phyloP scores from a whole-genome alignment of 495 filamentous ascomycete genomes.

The Aspergillus funiculosus region DNA sequence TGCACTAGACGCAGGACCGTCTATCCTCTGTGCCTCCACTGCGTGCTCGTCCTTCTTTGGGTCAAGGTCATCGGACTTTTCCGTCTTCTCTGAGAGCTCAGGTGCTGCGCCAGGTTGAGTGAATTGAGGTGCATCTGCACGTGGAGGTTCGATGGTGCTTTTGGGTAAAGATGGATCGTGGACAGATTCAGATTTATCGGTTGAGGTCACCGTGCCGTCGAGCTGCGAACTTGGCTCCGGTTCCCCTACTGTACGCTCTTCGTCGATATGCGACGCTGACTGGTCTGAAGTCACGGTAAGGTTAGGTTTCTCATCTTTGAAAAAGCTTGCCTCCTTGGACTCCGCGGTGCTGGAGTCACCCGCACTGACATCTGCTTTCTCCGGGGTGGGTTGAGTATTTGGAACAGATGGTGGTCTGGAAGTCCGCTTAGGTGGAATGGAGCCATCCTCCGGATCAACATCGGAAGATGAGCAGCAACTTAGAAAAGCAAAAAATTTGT shows the following conservation, averaged over 20 bases:
- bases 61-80: slow-evolving; percentile 11
- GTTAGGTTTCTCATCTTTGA: slow-evolving; percentile 48
- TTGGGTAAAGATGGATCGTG: slow-evolving; percentile 9
- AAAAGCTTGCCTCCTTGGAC: slow-evolving; percentile 45
- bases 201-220: slow-evolving; percentile 22
- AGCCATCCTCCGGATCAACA: slow-evolving; percentile 51
- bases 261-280: slow-evolving; percentile 29
- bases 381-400: slow-evolving; percentile 50
- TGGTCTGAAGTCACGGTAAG: slow-evolving; percentile 32
- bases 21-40: slow-evolving; percentile 3
- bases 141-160: slow-evolving; percentile 6
- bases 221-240: slow-evolving; percentile 20
- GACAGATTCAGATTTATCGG: slow-evolving; percentile 14
- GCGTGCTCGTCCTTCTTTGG: slow-evolving; percentile 8
- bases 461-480: slow-evolving; percentile 75
- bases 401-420: slow-evolving; percentile 47
- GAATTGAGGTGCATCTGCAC: background rate
- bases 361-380: slow-evolving; percentile 45
- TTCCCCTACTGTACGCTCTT: slow-evolving; percentile 21
- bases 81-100: background rate
- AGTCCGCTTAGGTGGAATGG: slow-evolving; percentile 62
- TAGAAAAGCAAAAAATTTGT: slow-evolving; percentile 63
- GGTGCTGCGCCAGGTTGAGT: background rate
- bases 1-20: slow-evolving; percentile 9
- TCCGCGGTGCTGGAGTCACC: slow-evolving; percentile 51